phyloP scores from a whole-genome alignment of 192 early-diverging fungal species.

The Allomyces arbusculus region DNA sequence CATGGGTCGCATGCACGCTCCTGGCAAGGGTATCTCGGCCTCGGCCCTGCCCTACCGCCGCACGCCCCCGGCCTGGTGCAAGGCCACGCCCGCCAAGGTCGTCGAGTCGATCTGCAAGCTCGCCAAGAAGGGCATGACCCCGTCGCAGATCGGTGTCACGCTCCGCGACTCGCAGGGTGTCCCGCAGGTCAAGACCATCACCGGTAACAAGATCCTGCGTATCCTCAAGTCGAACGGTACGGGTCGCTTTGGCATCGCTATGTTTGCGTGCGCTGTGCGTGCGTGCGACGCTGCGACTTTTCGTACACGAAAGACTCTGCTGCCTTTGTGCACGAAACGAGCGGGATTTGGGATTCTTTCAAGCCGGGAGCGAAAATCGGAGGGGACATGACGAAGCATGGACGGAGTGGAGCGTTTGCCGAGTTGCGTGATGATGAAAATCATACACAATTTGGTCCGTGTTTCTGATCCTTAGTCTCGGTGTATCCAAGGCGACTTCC shows the following conservation, averaged over 20 bases:
- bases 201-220: slow-evolving; percentile 98
- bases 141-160: slow-evolving; percentile 95
- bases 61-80: slow-evolving; percentile 91
- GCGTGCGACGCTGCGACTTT: too few relatives aligned
- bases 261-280: too few relatives aligned
- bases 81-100: slow-evolving; percentile 92
- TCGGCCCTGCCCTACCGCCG: slow-evolving; percentile 92
- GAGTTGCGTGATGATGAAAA: too few relatives aligned
- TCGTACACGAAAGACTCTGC: too few relatives aligned
- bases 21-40: slow-evolving; percentile 83
- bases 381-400: too few relatives aligned
- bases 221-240: slow-evolving; percentile 89
- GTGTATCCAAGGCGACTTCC: too few relatives aligned
- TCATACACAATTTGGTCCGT: too few relatives aligned
- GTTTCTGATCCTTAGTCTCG: too few relatives aligned
- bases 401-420: too few relatives aligned
- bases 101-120: slow-evolving; percentile 96
- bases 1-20: slow-evolving; percentile 91
- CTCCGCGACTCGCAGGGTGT: slow-evolving; percentile 96
- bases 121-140: slow-evolving; percentile 96
- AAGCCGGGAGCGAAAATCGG: too few relatives aligned
- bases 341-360: too few relatives aligned
- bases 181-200: slow-evolving; percentile 87
- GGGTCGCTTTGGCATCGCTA: background rate
- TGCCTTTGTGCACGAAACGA: too few relatives aligned